Conservation (phyloP, 2,329 filamentous ascomycete genomes). For the Colletotrichum melonis region DNA sequence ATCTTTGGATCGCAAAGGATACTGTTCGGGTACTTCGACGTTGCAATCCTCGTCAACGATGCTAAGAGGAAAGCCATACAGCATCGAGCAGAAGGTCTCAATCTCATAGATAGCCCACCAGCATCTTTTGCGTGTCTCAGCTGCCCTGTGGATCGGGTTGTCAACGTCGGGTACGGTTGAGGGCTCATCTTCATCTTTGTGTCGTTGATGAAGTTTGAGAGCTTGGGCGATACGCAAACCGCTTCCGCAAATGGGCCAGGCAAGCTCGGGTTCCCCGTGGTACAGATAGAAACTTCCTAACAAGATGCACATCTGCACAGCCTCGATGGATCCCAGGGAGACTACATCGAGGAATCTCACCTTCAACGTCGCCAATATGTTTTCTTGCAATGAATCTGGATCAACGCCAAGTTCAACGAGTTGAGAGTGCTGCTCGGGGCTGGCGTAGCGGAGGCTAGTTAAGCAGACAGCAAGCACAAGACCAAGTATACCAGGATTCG, state of each 20-base stretch:
- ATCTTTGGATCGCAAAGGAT: neutral
- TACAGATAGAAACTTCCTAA: neutral
- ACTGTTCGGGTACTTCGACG: neutral
- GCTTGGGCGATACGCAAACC: neutral
- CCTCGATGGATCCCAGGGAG: neutral
- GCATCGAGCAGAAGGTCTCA: neutral
- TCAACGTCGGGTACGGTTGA: neutral
- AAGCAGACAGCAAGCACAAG: neutral
- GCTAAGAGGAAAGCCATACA: neutral
- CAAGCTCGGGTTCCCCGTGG: neutral
- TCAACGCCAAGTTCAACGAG: neutral
- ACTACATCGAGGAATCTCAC: neutral
- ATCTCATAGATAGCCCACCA: neutral
- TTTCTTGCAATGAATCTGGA: neutral
- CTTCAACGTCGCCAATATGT: neutral
- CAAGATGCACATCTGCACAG: neutral
- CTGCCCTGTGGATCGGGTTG: neutral
- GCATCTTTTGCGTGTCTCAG: neutral
- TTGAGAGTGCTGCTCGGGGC: neutral
- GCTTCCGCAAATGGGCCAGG: neutral
- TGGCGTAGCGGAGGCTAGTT: neutral
- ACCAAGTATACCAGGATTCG: neutral
- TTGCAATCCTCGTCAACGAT: neutral
- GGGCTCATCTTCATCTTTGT: neutral
- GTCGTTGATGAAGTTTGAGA: neutral